Evolutionary conservation across 306 rosid species (phyloP).

Genomic region (Corylus americana): DNA sequence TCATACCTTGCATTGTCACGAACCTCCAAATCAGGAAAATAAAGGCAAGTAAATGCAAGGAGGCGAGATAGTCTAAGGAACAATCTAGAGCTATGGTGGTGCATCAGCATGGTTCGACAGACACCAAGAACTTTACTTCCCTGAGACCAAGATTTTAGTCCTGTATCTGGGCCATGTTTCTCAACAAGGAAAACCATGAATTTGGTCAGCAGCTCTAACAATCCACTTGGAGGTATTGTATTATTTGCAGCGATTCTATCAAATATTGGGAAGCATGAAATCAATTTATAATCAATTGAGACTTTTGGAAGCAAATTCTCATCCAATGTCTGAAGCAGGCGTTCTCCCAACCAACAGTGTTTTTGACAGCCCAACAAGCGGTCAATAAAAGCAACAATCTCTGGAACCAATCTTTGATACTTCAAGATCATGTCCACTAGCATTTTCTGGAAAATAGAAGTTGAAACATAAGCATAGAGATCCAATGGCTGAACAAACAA

Average conservation of each 20-base stretch:
- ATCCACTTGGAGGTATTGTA: constrained; percentile 71
- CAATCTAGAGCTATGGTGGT: constrained; percentile 85
- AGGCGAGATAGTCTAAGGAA: constrained; percentile 77
- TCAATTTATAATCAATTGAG: constrained; percentile 69
- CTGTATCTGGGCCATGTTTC: constrained; percentile 80
- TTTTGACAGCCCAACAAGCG: constrained; percentile 81
- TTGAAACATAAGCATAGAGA: background rate
- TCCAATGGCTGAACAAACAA: background rate
- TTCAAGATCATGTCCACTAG: constrained; percentile 80
- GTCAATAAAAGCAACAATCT: constrained; percentile 73
- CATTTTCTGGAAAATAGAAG: constrained; percentile 56
- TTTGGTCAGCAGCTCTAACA: constrained; percentile 74
- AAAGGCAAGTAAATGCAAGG: constrained; percentile 78
- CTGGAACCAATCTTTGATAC: constrained; percentile 71
- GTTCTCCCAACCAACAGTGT: constrained; percentile 86
- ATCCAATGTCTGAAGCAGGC: constrained; percentile 86
- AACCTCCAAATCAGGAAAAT: constrained; percentile 92
- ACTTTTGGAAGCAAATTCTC: constrained; percentile 84
- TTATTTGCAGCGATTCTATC: constrained; percentile 82
- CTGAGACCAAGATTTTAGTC: constrained; percentile 85
- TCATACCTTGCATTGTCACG: constrained; percentile 94
- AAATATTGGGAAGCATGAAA: constrained; percentile 76
- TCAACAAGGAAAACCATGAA: constrained; percentile 83
- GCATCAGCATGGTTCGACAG: constrained; percentile 87
- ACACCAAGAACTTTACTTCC: constrained; percentile 93